These are phyloP conservation scores for Wickerhamiella parazyma DNA, from an alignment of 805 yeast species.

Conservation along the genomic window DNA sequence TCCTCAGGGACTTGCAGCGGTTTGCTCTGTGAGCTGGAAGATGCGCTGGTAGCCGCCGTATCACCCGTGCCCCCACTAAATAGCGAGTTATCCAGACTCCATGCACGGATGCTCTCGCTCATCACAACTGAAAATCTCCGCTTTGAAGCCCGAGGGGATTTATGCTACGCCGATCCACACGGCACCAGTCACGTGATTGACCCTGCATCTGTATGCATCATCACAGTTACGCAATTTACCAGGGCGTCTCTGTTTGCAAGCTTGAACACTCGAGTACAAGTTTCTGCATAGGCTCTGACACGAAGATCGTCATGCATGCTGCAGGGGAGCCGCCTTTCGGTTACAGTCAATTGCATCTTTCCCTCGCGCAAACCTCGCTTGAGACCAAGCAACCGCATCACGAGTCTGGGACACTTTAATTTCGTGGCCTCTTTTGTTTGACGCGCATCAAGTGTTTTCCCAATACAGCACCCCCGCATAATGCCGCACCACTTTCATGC, in stretches of 20 bases:
- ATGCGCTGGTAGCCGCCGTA: slow-evolving; percentile 1
- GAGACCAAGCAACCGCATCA: too few relatives aligned
- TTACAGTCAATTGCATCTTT: neutral
- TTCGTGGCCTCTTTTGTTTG: too few relatives aligned
- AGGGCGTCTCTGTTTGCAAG: too few relatives aligned
- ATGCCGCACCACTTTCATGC: too few relatives aligned
- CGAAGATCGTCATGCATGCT: neutral
- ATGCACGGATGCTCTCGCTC: slow-evolving; percentile 3
- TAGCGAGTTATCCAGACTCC: slow-evolving; percentile 4
- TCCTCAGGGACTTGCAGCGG: neutral
- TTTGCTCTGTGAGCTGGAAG: neutral
- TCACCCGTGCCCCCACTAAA: neutral
- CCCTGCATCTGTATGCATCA: neutral
- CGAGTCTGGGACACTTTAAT: too few relatives aligned
- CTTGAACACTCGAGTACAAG: too few relatives aligned
- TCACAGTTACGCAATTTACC: too few relatives aligned
- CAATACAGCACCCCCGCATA: too few relatives aligned
- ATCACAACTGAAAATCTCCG: neutral
- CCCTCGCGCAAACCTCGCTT: too few relatives aligned
- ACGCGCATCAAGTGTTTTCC: too few relatives aligned
- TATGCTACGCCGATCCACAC: neutral
- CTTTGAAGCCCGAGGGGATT: neutral
- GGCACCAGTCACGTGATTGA: neutral
- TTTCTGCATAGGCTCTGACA: neutral
- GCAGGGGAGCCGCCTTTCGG: neutral